Base-by-base conservation (phyloP, 768 basidiomycete species). In the Lepiota venenata region DNA sequence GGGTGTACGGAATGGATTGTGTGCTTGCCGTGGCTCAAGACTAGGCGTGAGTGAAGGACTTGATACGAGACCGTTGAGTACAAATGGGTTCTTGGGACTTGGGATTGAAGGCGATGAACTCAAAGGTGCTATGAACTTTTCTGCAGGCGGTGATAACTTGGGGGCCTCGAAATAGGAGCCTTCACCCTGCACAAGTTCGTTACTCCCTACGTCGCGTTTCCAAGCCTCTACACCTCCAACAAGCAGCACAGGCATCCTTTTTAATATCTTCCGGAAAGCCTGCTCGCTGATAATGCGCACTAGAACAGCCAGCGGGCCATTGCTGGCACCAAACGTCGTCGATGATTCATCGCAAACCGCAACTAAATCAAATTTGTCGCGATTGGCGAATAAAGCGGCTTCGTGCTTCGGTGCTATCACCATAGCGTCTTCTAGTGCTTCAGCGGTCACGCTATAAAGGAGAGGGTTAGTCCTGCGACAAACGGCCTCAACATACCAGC, bases 301-400 rank as follows among this genome's bases (percentile, higher is more conserved):
- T 20, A 95, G 78, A 16, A 75, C 65, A 1, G 80, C 74, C n/a
- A 89, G 65, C 0, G 85, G 81, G 0, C 82, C 74, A 9, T 74
- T 73, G 16, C 72, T 66, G 2, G 69, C 66, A 2, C 77, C 79
- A 48, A 83, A 77, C 15, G 73, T 67, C 50, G 79, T 75, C 43
- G 90, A 84, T 27, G 74, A 67, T 47, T 78, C 63, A 67, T 98
- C 95, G 67, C 94, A 94, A 3, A 98, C 73, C 14, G 87, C 90
- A 21, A 99, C 84, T 18, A 95, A 69, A 60, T 97, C 94, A 65
- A 91, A 96, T 61, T 88, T 87, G 63, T 93, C 83, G 38, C 96
- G 88, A 56, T 92, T 88, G 39, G 73, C 67, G 67, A 98, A 98
- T n/a, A 89, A 74, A 2, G 77, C 75, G 42, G 74, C 75, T 69